Evolutionary conservation across 768 basidiomycete species (phyloP).

Genomic region (Lentinula edodes): DNA sequence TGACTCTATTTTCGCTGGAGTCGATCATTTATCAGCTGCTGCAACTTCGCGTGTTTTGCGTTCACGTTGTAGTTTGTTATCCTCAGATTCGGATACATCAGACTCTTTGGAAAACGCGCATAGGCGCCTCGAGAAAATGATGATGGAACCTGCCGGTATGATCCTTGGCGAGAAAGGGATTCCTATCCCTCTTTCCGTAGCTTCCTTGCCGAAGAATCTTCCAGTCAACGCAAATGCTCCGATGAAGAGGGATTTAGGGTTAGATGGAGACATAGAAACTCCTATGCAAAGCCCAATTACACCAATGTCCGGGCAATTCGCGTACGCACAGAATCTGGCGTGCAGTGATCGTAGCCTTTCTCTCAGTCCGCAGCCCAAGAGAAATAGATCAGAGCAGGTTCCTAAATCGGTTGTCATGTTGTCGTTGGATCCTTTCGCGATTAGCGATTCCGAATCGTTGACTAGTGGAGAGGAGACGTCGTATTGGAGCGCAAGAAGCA

Average conservation of each 20-base stretch:
- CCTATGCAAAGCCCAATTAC: neutral
- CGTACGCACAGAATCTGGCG: neutral
- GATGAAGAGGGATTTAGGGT: neutral
- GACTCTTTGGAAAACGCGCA: neutral
- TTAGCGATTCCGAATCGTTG: neutral
- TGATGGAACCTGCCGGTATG: neutral
- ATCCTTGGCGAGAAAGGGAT: neutral
- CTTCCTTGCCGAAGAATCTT: neutral
- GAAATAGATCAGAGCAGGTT: neutral
- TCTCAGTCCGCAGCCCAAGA: neutral
- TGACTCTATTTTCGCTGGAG: neutral
- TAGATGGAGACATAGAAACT: neutral
- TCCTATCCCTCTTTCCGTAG: neutral
- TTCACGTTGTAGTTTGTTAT: neutral
- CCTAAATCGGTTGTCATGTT: neutral
- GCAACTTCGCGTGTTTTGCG: neutral
- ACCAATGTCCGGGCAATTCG: neutral
- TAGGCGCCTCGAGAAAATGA: neutral
- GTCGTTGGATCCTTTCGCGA: neutral
- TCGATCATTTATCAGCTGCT: neutral
- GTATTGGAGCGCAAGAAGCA: constrained; percentile 2
- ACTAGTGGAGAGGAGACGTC: neutral
- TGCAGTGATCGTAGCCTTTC: neutral
- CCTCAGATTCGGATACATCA: neutral
- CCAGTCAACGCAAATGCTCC: neutral